A percentile compares a stretch with the other conserved stretches of the same genome.
Evolutionary conservation across 805 yeast genomes (phyloP).

Genomic region (Diddensiella caesifluorescens): DNA sequence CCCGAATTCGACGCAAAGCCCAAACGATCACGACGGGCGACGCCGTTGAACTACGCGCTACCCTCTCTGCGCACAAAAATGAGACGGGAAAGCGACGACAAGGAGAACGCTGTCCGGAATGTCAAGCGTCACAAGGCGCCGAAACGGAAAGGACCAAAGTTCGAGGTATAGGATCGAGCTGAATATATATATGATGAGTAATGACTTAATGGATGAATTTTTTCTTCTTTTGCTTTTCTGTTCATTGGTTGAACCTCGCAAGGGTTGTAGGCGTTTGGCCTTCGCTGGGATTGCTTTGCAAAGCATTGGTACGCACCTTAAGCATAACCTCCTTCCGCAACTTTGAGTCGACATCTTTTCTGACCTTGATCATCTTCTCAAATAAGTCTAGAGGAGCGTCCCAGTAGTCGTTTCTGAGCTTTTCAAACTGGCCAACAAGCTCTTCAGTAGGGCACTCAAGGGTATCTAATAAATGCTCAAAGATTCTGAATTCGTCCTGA

Average conservation of each 20-base stretch:
- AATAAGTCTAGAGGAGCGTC: constrained; percentile 73
- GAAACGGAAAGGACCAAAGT: no score
- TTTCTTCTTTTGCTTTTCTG: background rate
- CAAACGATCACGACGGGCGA: background rate
- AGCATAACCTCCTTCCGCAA: constrained; percentile 31
- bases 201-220: constrained; percentile 3
- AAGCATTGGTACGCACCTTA: constrained; percentile 23
- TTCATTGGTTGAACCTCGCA: constrained; percentile 2
- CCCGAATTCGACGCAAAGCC: constrained; percentile 3
- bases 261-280: constrained; percentile 15
- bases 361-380: constrained; percentile 50
- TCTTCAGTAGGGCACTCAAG: constrained; percentile 45
- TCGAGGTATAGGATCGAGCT: no score
- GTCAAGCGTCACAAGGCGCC: background rate
- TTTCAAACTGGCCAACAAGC: constrained; percentile 52
- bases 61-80: constrained; percentile 64
- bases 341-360: constrained; percentile 35
- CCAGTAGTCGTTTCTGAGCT: constrained; percentile 59
- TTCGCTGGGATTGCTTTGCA: constrained; percentile 17
- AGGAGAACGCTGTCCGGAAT: constrained; percentile 12
- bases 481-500: constrained; percentile 47
- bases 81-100: constrained; percentile 53
- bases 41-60: constrained; percentile 33
- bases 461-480: constrained; percentile 59
- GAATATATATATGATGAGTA: no score